Conservation (phyloP, 768 basidiomycete species). For the Boletus subcaerulescens region DNA sequence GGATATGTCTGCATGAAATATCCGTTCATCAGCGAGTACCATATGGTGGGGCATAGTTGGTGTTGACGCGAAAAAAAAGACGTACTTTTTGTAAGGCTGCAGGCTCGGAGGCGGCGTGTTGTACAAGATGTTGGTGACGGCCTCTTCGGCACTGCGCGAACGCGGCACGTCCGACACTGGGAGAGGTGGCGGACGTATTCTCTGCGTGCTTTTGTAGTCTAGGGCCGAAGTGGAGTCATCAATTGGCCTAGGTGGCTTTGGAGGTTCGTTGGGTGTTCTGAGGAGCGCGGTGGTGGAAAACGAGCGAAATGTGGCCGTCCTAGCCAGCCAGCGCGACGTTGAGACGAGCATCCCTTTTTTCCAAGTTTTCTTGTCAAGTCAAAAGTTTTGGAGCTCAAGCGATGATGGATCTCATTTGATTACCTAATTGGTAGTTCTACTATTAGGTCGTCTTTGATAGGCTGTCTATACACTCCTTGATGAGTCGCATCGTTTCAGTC, state of each 20-base stretch:
- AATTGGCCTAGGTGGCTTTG: constrained; percentile 75
- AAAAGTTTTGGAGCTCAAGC: background rate
- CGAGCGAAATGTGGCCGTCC: constrained; percentile 17
- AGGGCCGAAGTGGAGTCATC: constrained; percentile 94
- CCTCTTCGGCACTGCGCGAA: constrained; percentile 85
- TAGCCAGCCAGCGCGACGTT: constrained; percentile 18
- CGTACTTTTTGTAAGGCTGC: constrained; percentile 88
- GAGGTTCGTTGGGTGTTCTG: constrained; percentile 34
- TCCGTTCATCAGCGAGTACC: constrained; percentile 1
- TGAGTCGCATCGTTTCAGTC: constrained; percentile 49
- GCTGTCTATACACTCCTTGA: constrained; percentile 51
- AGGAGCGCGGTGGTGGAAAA: constrained; percentile 20
- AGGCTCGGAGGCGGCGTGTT: constrained; percentile 91
- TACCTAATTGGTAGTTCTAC: constrained; percentile 6
- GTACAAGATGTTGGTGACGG: constrained; percentile 96
- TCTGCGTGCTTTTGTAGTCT: constrained; percentile 82
- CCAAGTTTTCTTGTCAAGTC: background rate
- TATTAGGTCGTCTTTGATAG: constrained; percentile 39
- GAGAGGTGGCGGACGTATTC: constrained; percentile 74
- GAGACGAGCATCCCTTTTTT: constrained; percentile 8
- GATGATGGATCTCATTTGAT: constrained; percentile 1
- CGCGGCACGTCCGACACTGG: constrained; percentile 85
- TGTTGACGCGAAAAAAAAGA: background rate
- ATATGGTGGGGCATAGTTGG: background rate
- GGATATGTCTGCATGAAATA: constrained; percentile 65